These are phyloP conservation scores for Datisca glomerata DNA, from an alignment of 306 rosid species.

Conservation along the genomic window DNA sequence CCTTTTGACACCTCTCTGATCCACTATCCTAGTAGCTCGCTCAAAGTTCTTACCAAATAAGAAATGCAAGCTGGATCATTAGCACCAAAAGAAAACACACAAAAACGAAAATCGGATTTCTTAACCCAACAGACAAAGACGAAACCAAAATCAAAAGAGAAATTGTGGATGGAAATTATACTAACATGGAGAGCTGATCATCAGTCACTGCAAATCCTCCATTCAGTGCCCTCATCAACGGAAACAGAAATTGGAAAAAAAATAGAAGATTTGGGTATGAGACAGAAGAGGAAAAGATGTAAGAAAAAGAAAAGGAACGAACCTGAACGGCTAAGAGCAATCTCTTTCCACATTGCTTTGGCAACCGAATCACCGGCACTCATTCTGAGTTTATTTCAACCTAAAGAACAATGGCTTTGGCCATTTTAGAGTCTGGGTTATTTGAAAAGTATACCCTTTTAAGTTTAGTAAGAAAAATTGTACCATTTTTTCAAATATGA, in stretches of 20 bases:
- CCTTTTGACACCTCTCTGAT: slow-evolving; percentile 73
- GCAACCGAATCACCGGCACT: no score
- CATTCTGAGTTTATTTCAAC: no score
- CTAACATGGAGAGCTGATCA: slow-evolving; percentile 42
- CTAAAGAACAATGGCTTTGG: no score
- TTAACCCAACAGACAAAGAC: not conserved
- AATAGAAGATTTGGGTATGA: not conserved
- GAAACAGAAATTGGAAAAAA: not conserved
- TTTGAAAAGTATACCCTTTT: no score
- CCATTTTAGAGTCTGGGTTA: no score
- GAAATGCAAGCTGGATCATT: slow-evolving; percentile 55
- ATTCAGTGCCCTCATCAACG: not conserved
- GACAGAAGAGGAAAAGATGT: not conserved
- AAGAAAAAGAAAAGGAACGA: not conserved
- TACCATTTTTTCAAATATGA: no score
- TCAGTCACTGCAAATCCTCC: slow-evolving; percentile 21
- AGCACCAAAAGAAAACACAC: not conserved
- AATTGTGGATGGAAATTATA: not conserved
- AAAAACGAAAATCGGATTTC: not conserved
- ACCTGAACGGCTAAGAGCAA: slow-evolving; percentile 31
- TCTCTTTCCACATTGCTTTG: slow-evolving; percentile 33
- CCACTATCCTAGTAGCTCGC: slow-evolving; percentile 77
- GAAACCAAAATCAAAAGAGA: not conserved
- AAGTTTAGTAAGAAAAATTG: no score
- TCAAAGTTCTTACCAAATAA: slow-evolving; percentile 88